Evolutionary conservation across 2,329 filamentous ascomycete species (phyloP), one percentile per base, ranked within the genome.

Genomic region (Aspergillus fischeri): DNA sequence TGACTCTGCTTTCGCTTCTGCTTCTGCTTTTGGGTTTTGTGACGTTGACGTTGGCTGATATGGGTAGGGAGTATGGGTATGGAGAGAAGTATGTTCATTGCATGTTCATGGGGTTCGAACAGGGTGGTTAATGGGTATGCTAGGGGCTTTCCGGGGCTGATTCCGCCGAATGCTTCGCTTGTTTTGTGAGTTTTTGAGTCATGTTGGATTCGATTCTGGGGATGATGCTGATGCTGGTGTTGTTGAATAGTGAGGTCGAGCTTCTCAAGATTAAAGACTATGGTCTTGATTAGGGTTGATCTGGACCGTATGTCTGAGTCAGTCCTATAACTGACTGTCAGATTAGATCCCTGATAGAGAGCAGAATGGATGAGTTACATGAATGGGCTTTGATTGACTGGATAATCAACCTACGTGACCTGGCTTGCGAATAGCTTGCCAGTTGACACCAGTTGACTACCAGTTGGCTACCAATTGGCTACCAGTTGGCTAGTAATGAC

Each of bases 81-180:
- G 76, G 76, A 38, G 38, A 64, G 14, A 60, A 66, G 75, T 78
- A 74, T 57, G 75, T 73, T 17, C 42, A 3, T 28, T 9, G 2
- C 28, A 11, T 29, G 9, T 29, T 4, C 10, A 29, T 29, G 21
- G 10, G 24, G 24, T 25, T n/a, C 29, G 32, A 38, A 6, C 7
- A 17, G 14, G 32, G 32, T 7, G 14, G 6, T 6, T 38, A 38
- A 38, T 52, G 21, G 38, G 11, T 7, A 4, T 21, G 32, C 5
- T 48, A 92, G 89, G 66, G 91, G 91, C 55, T 94, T 92, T 79
- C 85, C 88, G 35, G 87, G 86, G 56, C 80, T 87, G 68, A 95
- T 96, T 62, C 91, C 91, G 60, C 76, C 86, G 42, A 84, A 88
- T 67, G 79, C 90, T n/a, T 85, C 82, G 63, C 82, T 96, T 61